Percentiles rank a stretch among this genome's conserved stretches.
phyloP scores from a whole-genome alignment of 1,284 basidiomycete genomes.

The Volvariella surrecta region DNA sequence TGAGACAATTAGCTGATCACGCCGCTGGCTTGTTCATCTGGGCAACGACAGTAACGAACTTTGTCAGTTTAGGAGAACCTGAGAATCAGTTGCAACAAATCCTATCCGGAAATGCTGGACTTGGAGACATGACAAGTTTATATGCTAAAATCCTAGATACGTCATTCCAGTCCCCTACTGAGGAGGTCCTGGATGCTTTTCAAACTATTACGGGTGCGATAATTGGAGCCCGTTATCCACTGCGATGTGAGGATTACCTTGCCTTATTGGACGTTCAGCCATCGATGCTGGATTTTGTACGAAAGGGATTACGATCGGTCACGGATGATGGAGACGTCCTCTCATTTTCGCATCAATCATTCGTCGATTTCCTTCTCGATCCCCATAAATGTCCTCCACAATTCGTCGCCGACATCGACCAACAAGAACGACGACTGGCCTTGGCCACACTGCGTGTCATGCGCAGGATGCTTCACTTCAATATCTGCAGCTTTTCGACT shows the following conservation, averaged over 20 bases:
- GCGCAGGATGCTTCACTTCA: slow-evolving; percentile 23
- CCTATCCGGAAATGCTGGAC: slow-evolving; percentile 7
- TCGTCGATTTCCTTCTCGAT: slow-evolving; percentile 18
- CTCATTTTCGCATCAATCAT: slow-evolving; percentile 17
- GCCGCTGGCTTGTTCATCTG: slow-evolving; percentile 21
- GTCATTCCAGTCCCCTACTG: slow-evolving; percentile 11
- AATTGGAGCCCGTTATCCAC: slow-evolving; percentile 14
- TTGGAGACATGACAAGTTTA: slow-evolving; percentile 9
- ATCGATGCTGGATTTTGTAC: slow-evolving; percentile 13
- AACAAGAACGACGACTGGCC: slow-evolving; percentile 13
- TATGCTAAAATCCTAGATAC: slow-evolving; percentile 12
- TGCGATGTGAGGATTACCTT: slow-evolving; percentile 10
- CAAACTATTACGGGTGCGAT: slow-evolving; percentile 15
- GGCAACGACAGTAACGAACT: slow-evolving; percentile 17
- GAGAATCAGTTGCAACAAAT: slow-evolving; percentile 12
- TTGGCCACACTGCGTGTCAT: slow-evolving; percentile 18
- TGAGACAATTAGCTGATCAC: slow-evolving; percentile 11
- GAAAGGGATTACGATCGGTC: slow-evolving; percentile 14
- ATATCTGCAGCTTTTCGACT: slow-evolving; percentile 20
- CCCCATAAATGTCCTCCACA: slow-evolving; percentile 8
- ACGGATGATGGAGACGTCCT: slow-evolving; percentile 11
- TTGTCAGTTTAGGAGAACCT: slow-evolving; percentile 15
- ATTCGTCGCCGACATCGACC: slow-evolving; percentile 14
- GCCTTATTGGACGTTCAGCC: slow-evolving; percentile 10
- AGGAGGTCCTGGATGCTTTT: slow-evolving; percentile 13